Base-by-base conservation (phyloP, 2,329 filamentous ascomycete species). In the Aureobasidium mangrovei region DNA sequence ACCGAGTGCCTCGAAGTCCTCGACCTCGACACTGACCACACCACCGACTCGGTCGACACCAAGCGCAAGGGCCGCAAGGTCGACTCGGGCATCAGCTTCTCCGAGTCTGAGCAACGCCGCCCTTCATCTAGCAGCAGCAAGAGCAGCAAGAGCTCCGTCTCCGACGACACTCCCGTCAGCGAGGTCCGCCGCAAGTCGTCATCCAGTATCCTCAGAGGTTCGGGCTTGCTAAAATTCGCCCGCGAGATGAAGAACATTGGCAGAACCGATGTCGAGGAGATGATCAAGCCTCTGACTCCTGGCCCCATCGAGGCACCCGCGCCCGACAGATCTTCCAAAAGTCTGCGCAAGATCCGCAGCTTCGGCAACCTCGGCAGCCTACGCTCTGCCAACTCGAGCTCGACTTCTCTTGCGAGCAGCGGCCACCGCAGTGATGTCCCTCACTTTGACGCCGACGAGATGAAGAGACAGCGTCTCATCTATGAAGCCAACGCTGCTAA, bases 41-140 rank as follows among this genome's bases (percentile, higher is more conserved):
- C 58, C 33, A 58, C 69, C 33, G 67, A 69, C 47, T 62, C 62
- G 18, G 62, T 65, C 10, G 62, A 63, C n/a, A 33, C 32, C 45
- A 49, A 53, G 33, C 41, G 70, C 53, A 77, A 76, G 61, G 69
- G 70, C 36, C 75, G 80, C 61, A 83, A 83, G 67, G 77, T 77
- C 26, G 82, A 84, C 64, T 84, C 82, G 3, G 82, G 81, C 24
- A 77, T 84, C 56, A 83, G 80, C 65, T 82, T 84, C 61, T 73
- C 71, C 47, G 51, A 55, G 1, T 70, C 69, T 1, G 60, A 55
- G 2, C 38, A 64, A 27, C 66, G 66, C 40, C 66, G 64, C 31
- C 65, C 69, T 31, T 67, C 68, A 7, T 70, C 70, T 29, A 70
- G 60, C 53, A 59, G 59, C 40, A 60, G 54, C 55, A 61, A 57